phyloP scores from a whole-genome alignment of 306 rosid species.

The Cicer pinnatifidum region DNA sequence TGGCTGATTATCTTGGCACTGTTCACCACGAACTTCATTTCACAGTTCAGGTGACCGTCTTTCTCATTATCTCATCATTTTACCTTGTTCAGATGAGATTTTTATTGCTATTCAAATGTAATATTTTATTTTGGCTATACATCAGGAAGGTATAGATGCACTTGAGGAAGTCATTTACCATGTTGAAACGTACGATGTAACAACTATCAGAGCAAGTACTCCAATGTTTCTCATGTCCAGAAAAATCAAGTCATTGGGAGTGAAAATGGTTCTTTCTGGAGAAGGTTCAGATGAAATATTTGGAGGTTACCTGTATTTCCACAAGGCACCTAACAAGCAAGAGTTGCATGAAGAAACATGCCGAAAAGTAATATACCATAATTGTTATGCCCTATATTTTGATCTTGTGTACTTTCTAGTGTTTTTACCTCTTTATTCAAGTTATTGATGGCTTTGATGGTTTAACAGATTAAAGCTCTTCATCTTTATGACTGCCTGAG shows the following conservation, averaged over 20 bases:
- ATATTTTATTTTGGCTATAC: slow-evolving; percentile 40
- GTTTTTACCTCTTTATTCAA: slow-evolving; percentile 30
- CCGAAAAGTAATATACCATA: slow-evolving; percentile 63
- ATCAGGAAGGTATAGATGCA: slow-evolving; percentile 98
- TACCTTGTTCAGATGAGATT: neutral
- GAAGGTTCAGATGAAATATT: slow-evolving; percentile 99
- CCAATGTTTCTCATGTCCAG: slow-evolving; percentile 99
- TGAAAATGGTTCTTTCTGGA: slow-evolving; percentile 99
- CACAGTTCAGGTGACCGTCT: slow-evolving; percentile 81
- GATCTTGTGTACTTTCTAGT: neutral
- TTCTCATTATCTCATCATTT: slow-evolving; percentile 2
- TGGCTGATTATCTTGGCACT: slow-evolving; percentile 94
- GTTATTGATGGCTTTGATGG: slow-evolving; percentile 39
- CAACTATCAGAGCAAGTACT: slow-evolving; percentile 95
- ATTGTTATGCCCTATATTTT: slow-evolving; percentile 19
- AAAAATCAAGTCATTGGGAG: slow-evolving; percentile 96
- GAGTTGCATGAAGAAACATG: slow-evolving; percentile 95
- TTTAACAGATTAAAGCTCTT: slow-evolving; percentile 81
- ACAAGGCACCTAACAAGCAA: slow-evolving; percentile 93
- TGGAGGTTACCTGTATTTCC: slow-evolving; percentile 97
- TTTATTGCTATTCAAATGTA: slow-evolving; percentile 14
- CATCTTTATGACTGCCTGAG: slow-evolving; percentile 96
- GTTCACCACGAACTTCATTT: slow-evolving; percentile 86
- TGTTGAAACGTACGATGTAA: slow-evolving; percentile 93
- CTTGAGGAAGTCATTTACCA: slow-evolving; percentile 97